phyloP scores from a whole-genome alignment of 352 stramenopile genomes.

The Phytophthora litchii region DNA sequence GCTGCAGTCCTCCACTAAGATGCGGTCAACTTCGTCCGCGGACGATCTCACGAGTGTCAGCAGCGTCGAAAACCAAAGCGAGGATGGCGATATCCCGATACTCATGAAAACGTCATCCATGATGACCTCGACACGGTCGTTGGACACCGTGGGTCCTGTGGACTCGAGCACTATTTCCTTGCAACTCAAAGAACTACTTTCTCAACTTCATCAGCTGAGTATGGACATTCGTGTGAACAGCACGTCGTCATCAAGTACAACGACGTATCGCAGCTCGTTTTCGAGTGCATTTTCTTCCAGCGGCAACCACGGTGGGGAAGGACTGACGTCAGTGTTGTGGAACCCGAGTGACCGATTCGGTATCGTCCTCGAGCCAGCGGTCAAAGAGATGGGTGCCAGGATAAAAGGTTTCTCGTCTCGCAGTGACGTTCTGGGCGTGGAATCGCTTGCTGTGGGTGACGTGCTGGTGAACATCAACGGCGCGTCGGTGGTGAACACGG shows the following conservation, averaged over 20 bases:
- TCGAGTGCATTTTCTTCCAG: conserved; percentile 61
- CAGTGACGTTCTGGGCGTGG: conserved; percentile 74
- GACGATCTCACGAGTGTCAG: conserved; percentile 33
- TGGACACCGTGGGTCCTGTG: conserved; percentile 47
- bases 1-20: conserved; percentile 37
- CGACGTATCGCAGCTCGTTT: conserved; percentile 77
- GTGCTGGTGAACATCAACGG: conserved; percentile 82
- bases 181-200: conserved; percentile 75
- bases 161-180: conserved; percentile 63
- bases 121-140: conserved; percentile 43
- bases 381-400: conserved; percentile 54
- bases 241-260: conserved; percentile 49
- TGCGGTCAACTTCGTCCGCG: conserved; percentile 42
- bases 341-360: conserved; percentile 81
- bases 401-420: conserved; percentile 73
- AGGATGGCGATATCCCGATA: conserved; percentile 32
- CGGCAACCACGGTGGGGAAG: conserved; percentile 14
- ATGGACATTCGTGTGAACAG: conserved; percentile 65
- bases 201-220: conserved; percentile 75
- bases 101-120: conserved; percentile 61
- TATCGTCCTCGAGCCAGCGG: conserved; percentile 56
- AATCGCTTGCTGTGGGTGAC: conserved; percentile 60
- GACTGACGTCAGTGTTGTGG: conserved; percentile 67
- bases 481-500: conserved; percentile 54
- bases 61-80: conserved; percentile 35